Conservation (phyloP, 1,284 basidiomycete genomes). For the Fomitopsis palustris region DNA sequence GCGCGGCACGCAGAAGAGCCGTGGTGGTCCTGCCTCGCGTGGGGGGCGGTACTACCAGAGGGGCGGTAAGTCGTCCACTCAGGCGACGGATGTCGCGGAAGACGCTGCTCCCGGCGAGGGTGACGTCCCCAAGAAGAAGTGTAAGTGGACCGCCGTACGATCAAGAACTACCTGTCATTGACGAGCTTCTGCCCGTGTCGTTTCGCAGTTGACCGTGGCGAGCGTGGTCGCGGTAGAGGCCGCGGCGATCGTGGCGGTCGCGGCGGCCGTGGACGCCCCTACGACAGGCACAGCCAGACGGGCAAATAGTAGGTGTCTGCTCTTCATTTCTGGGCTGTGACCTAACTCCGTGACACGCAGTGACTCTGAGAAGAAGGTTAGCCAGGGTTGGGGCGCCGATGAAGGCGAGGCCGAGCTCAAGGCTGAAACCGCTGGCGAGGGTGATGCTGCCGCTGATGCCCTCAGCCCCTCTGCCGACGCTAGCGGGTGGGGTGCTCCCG, state of each 20-base stretch:
- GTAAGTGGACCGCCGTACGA: conserved; percentile 35
- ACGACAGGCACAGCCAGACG: conserved; percentile 81
- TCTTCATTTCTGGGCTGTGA: background rate
- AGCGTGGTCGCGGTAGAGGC: conserved; percentile 44
- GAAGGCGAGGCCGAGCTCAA: conserved; percentile 71
- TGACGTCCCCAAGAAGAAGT: conserved; percentile 45
- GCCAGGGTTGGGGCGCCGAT: conserved; percentile 90
- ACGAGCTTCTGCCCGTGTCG: conserved; percentile 3
- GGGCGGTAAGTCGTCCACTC: conserved; percentile 47
- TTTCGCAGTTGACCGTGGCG: conserved; percentile 35
- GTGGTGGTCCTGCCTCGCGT: conserved; percentile 64
- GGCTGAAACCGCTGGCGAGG: conserved; percentile 56
- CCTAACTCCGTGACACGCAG: conserved; percentile 32
- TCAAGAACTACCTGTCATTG: background rate
- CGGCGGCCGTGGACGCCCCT: conserved; percentile 65
- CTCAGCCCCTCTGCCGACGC: conserved; percentile 49
- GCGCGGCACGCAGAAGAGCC: conserved; percentile 33
- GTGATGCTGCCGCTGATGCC: conserved; percentile 34
- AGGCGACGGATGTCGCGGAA: conserved; percentile 31
- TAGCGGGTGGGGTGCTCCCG: conserved; percentile 40
- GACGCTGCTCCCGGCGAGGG: conserved; percentile 43
- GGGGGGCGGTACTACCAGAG: conserved; percentile 73
- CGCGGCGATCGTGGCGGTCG: conserved; percentile 42
- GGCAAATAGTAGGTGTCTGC: conserved; percentile 61
- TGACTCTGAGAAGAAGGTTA: conserved; percentile 90